phyloP scores from a whole-genome alignment of 2,329 filamentous ascomycete species.

The Magnaporthiopsis incrustans region DNA sequence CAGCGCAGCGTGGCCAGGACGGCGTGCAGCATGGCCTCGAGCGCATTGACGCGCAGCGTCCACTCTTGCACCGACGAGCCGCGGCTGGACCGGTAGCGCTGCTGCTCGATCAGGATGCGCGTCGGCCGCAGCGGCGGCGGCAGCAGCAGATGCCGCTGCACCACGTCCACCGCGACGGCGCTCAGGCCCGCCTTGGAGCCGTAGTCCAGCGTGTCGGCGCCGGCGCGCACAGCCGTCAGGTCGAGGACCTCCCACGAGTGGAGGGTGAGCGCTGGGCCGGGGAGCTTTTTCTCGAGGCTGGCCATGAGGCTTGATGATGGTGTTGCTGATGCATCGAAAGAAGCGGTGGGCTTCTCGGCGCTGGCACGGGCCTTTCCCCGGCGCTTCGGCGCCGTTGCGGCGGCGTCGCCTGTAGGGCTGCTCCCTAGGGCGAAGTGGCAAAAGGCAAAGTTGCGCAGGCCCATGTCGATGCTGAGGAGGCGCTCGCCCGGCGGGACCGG shows the following conservation, averaged over 20 bases:
- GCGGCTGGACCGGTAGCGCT: conserved; percentile 56
- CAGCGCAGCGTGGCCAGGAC: conserved; percentile 49
- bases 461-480: conserved; percentile 76
- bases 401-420: background rate
- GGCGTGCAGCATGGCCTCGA: conserved; percentile 76
- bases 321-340: no score
- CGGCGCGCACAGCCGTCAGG: conserved; percentile 6
- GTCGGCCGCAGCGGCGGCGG: conserved; percentile 44
- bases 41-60: conserved; percentile 73
- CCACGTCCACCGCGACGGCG: conserved; percentile 22
- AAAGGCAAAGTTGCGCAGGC: conserved; percentile 72
- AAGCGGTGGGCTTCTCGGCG: background rate
- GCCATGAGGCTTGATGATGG: background rate
- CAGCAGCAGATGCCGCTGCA: conserved; percentile 27
- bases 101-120: conserved; percentile 60
- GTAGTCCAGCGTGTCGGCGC: conserved; percentile 1
- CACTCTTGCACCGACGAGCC: conserved; percentile 64
- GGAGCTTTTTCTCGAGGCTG: background rate
- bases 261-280: conserved; percentile 10
- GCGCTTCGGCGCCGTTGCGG: conserved; percentile 16
- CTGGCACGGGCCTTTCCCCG: background rate
- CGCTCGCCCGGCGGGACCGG: conserved; percentile 28
- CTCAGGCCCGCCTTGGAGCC: conserved; percentile 26
- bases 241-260: conserved; percentile 14
- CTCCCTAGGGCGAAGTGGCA: conserved; percentile 42